A percentile compares a stretch with the other conserved stretches of the same genome.
phyloP scores from a whole-genome alignment of 306 rosid genomes.

The Acacia confusa region DNA sequence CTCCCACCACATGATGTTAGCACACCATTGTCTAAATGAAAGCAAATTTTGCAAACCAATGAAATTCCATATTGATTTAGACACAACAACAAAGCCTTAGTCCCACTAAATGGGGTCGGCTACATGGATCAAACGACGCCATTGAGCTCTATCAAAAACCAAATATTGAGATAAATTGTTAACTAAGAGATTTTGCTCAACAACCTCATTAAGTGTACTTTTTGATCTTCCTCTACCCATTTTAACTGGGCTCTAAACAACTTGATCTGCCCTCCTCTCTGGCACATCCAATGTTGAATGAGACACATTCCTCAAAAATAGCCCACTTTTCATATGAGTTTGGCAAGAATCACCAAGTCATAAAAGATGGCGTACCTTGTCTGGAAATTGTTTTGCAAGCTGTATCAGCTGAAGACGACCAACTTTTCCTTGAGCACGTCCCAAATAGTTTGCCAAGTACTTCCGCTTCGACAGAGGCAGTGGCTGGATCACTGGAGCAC shows the following conservation, averaged over 20 bases:
- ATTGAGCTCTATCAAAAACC: too few relatives aligned
- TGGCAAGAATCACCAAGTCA: slow-evolving; percentile 12
- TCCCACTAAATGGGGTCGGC: too few relatives aligned
- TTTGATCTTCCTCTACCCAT: too few relatives aligned
- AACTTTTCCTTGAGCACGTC: slow-evolving; percentile 94
- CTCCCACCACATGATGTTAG: slow-evolving; percentile 15
- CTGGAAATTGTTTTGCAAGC: slow-evolving; percentile 78
- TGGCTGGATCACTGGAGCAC: slow-evolving; percentile 55
- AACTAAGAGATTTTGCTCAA: too few relatives aligned
- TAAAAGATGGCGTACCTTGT: slow-evolving; percentile 60
- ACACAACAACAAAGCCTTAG: background rate
- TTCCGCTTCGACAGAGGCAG: slow-evolving; percentile 81
- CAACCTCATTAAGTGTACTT: too few relatives aligned
- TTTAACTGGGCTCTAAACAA: too few relatives aligned
- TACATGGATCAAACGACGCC: too few relatives aligned
- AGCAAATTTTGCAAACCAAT: background rate
- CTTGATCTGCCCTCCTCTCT: too few relatives aligned
- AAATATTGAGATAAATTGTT: too few relatives aligned
- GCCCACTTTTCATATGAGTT: slow-evolving; percentile 15
- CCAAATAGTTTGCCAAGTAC: slow-evolving; percentile 86
- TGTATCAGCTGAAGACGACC: slow-evolving; percentile 85
- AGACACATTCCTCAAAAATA: background rate
- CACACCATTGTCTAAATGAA: slow-evolving; percentile 7
- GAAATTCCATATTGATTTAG: slow-evolving; percentile 3
- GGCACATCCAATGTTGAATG: background rate